Percentiles rank a stretch among this genome's conserved stretches.
phyloP scores from a whole-genome alignment of 306 rosid genomes.

The Senna siamea region DNA sequence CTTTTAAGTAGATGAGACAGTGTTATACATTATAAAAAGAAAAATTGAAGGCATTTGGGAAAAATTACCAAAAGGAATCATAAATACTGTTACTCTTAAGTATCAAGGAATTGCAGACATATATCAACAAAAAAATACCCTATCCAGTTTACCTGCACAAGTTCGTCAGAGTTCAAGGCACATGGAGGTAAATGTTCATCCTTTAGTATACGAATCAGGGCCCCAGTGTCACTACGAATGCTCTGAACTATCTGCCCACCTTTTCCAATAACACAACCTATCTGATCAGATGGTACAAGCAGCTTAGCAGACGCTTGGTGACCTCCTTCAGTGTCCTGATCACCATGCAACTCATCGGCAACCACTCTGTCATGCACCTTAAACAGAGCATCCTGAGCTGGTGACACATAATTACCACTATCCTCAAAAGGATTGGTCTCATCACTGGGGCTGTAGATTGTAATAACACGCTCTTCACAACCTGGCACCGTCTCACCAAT shows the following conservation, averaged over 20 bases:
- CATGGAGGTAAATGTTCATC: slow-evolving; percentile 88
- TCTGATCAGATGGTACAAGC: slow-evolving; percentile 95
- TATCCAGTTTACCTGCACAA: slow-evolving; percentile 67
- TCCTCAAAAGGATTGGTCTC: slow-evolving; percentile 73
- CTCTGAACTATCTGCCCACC: slow-evolving; percentile 95
- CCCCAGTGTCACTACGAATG: slow-evolving; percentile 86
- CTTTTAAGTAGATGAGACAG: not conserved
- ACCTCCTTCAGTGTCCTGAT: slow-evolving; percentile 56
- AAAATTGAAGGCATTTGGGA: too few species aligned
- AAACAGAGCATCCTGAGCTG: slow-evolving; percentile 87
- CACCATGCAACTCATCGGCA: slow-evolving; percentile 71
- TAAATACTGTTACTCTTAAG: too few species aligned
- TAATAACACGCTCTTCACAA: slow-evolving; percentile 86
- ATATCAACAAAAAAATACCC: not conserved
- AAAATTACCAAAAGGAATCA: too few species aligned
- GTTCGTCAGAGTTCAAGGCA: slow-evolving; percentile 85
- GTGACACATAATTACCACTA: slow-evolving; percentile 58
- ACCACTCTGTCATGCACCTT: slow-evolving; percentile 81
- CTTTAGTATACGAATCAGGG: slow-evolving; percentile 90
- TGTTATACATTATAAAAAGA: not conserved
- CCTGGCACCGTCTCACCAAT: slow-evolving; percentile 87
- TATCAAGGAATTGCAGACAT: not conserved
- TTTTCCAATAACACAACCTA: slow-evolving; percentile 95
- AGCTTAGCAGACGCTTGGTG: slow-evolving; percentile 79
- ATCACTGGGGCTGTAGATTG: slow-evolving; percentile 71